Base-by-base conservation (phyloP, 805 yeast species). In the Metschnikowia cerradonensis region DNA sequence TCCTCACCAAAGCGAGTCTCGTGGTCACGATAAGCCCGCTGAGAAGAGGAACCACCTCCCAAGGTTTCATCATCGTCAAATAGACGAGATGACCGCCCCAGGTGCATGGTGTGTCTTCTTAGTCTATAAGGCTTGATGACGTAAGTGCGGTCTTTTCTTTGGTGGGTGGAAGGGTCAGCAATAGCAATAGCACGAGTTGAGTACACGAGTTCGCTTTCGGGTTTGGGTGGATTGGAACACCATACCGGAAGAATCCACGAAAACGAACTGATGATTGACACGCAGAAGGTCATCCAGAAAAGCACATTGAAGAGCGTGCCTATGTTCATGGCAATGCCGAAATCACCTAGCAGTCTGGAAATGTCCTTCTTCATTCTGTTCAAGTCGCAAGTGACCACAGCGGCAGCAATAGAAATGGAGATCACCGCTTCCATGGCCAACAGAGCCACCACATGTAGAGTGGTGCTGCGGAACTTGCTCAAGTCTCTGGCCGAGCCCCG, bases 171-270 rank as follows among this genome's bases (percentile, higher is more conserved):
- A 26, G 11, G 30, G 10, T 8, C 30, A 26, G 30, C 30, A 26
- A 26, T 8, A 26, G 30, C 30, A n/a, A 23, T 4, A 8, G 41
- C 7, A 17, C 40, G 39, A 22, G 34, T 19, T 6, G 47, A 44
- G 41, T 49, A 43, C 6, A 45, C 52, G 7, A 38, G 31, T 8
- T 61, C 68, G 2, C 57, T 60, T n/a, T 58, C 57, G n/a, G 60
- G 63, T 4, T 52, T 63, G 0, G 63, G 60, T 4, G 82, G 80
- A 46, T 79, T 75, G 6, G 80, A 77, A 67, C 84, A 82, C 86
- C 87, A 55, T 50, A 53, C 37, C 1, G 77, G 77, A 7, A 71
- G 49, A 5, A 57, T 60, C 77, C 77, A 72, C 6, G 68, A 53
- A 15, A 67, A 41, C 67, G 65, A 66, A 15, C 64, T 51, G 11